These are phyloP conservation scores for Rhododendron mucronatum DNA, from an alignment of 148 eudicot species.

Conservation along the genomic window DNA sequence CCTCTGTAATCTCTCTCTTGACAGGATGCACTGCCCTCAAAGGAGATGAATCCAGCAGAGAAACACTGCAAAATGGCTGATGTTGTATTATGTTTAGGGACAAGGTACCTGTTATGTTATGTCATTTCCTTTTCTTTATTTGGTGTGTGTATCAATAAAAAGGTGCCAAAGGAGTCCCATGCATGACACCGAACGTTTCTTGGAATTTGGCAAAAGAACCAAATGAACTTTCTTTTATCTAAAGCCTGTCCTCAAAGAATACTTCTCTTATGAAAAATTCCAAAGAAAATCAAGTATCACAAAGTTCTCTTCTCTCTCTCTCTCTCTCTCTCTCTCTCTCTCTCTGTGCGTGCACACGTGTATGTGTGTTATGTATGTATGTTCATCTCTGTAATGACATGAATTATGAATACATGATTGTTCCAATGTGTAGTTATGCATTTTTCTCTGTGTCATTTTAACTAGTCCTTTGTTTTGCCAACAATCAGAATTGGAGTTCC, in stretches of 20 bases:
- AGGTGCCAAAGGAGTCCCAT: not conserved
- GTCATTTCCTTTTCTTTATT: not conserved
- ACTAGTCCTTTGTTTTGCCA: not conserved
- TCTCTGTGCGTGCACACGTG: not conserved
- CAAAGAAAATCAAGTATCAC: not conserved
- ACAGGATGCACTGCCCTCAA: conserved; percentile 88
- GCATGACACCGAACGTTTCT: not conserved
- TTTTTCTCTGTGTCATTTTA: not conserved
- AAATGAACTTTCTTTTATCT: not conserved
- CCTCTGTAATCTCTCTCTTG: not conserved
- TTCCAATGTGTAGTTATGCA: no score
- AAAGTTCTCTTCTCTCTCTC: not conserved
- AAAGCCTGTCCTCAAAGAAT: not conserved
- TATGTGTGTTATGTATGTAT: no score
- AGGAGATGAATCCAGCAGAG: conserved; percentile 90
- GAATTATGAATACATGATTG: no score
- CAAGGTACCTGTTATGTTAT: conserved; percentile 45
- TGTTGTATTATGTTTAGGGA: conserved; percentile 88
- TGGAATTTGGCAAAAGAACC: not conserved
- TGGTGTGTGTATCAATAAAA: not conserved
- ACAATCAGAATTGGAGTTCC: no score
- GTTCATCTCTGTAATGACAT: no score
- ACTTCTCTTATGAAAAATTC: not conserved
- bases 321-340: not conserved
- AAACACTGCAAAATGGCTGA: conserved; percentile 87